These are phyloP conservation scores for Aspergillus affinis DNA, from an alignment of 495 filamentous ascomycete species.

Conservation along the genomic window DNA sequence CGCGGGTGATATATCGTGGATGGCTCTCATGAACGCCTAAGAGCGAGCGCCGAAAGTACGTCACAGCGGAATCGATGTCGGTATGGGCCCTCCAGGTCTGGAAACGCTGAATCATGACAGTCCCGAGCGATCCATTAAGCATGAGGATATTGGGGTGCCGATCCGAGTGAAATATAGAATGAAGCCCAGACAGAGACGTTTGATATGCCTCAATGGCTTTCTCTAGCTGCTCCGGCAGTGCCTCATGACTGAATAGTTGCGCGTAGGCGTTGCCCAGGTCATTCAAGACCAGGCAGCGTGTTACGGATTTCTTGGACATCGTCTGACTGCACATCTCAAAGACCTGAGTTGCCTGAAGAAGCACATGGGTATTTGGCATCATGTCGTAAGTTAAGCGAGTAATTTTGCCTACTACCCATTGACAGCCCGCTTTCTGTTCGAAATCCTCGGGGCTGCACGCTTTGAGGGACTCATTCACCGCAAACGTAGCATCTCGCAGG, in stretches of 20 bases:
- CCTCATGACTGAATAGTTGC: conserved; percentile 6
- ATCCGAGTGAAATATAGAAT: background rate
- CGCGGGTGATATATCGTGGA: background rate
- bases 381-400: background rate
- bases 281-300: conserved; percentile 3
- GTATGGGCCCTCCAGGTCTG: background rate
- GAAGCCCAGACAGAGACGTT: conserved; percentile 1
- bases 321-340: background rate
- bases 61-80: conserved; percentile 5
- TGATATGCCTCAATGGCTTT: conserved; percentile 8
- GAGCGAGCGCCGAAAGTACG: conserved; percentile 5
- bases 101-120: conserved; percentile 7
- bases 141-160: conserved; percentile 8
- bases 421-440: background rate
- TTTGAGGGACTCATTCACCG: background rate
- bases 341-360: background rate
- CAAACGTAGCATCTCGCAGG: background rate
- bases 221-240: conserved; percentile 1
- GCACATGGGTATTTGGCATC: background rate
- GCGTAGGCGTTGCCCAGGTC: conserved; percentile 8
- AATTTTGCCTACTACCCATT: conserved; percentile 5
- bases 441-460: background rate
- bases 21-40: background rate
- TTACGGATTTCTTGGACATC: background rate
- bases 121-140: conserved; percentile 3